Evolutionary conservation across 768 basidiomycete species (phyloP).

Genomic region (Rhodotorula kratochvilovae): DNA sequence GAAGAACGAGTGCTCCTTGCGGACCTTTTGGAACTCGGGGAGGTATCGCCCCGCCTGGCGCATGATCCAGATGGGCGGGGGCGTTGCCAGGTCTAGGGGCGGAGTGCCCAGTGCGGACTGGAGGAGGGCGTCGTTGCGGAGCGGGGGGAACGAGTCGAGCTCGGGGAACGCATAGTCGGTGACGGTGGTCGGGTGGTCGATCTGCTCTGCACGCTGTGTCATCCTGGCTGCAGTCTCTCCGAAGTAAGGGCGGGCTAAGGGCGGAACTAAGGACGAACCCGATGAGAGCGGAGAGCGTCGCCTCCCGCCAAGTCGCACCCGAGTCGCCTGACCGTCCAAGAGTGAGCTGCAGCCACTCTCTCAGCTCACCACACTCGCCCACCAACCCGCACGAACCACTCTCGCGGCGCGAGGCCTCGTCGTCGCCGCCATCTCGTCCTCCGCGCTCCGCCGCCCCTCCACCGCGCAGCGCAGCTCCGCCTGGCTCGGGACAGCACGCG

Average conservation of each 20-base stretch:
- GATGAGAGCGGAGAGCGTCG: background rate
- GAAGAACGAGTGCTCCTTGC: conserved; percentile 85
- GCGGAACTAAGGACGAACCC: background rate
- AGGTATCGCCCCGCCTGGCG: conserved; percentile 39
- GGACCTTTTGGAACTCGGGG: conserved; percentile 78
- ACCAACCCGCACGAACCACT: too few relatives aligned
- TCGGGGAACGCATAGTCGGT: conserved; percentile 27
- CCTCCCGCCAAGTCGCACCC: background rate
- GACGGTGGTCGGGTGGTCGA: conserved; percentile 33
- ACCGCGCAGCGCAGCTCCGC: too few relatives aligned
- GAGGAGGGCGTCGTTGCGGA: conserved; percentile 47
- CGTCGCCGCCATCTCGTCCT: too few relatives aligned
- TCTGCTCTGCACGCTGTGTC: background rate
- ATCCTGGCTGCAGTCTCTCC: too few relatives aligned
- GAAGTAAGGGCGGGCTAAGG: background rate
- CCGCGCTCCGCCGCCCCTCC: too few relatives aligned
- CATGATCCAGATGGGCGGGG: conserved; percentile 44
- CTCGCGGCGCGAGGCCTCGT: too few relatives aligned
- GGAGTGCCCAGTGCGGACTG: background rate
- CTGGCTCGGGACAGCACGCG: too few relatives aligned
- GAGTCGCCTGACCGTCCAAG: too few relatives aligned
- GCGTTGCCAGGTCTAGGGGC: conserved; percentile 15
- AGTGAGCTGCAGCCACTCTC: background rate
- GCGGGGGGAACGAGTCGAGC: conserved; percentile 44
- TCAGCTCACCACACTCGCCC: too few relatives aligned